Evolutionary conservation across 2,329 filamentous ascomycete genomes (phyloP), one percentile per base, ranked within the genome.

Genomic region (Ophiocordyceps camponoti-floridani): DNA sequence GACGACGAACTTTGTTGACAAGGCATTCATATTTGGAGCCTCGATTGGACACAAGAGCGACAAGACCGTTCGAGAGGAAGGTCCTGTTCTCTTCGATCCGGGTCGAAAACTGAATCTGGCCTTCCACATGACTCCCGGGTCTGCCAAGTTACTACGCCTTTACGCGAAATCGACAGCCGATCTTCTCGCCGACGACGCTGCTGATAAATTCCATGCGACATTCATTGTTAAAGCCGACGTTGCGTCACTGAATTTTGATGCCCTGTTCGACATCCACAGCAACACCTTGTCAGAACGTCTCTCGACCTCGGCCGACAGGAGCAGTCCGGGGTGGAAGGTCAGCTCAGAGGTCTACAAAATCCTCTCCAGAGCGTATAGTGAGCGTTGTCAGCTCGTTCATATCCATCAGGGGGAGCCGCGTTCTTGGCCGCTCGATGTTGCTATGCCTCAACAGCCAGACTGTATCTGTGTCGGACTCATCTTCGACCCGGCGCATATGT

Each of bases 51-150:
- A 38, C 50, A 2, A 54, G 52, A 35, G 37, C 47, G 3, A 38
- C 35, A 70, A 66, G 47, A 51, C 55, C 26, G 55, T 64, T 48
- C 60, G 62, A 49, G 64, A 69, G 60, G 59, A 45, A 19, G 63
- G 68, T 0, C 88, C 91, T 1, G 70, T 88, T 28, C 66, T 95
- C 43, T 94, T 84, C 56, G 89, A 96, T 57, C 75, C 77, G 0
- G 67, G 68, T 23, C 73, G 83, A 49, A 75, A 78, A 28, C 66
- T 93, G 45, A 98, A 98, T 52, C 56, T 96, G 18, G 65, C 94
- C 6, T 95, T 81, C 65, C 95, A 94, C 61, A 94, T 95, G 83
- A 82, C 78, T 0, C 63, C 76, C 13, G 94, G 83, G 81, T 91
- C 88, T 9, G 93, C 88, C 51, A 65, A 66, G 23, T 61, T 81